Percentiles rank a stretch among this genome's conserved stretches.
These are phyloP conservation scores for Cladobotryum protrusum DNA, from an alignment of 2,329 filamentous ascomycete species.

Conservation along the genomic window DNA sequence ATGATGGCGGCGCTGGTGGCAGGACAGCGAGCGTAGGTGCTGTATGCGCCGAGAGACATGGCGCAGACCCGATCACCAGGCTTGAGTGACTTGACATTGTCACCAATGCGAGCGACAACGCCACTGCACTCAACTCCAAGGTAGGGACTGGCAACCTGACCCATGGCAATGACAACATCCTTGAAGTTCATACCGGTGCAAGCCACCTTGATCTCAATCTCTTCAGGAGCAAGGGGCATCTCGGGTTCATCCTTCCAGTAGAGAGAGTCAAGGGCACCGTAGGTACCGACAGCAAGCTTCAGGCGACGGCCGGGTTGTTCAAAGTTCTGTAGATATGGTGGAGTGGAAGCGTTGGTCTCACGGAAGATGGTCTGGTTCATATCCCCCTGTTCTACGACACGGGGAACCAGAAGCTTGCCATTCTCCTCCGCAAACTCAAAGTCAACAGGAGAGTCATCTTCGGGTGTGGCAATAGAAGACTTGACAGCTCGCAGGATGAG, in stretches of 20 bases:
- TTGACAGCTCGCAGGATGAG: slow-evolving; percentile 26
- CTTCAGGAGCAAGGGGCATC: slow-evolving; percentile 25
- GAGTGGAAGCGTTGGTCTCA: slow-evolving; percentile 18
- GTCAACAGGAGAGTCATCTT: slow-evolving; percentile 18
- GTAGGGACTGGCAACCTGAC: slow-evolving; percentile 28
- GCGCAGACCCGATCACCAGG: slow-evolving; percentile 69
- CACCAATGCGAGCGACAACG: slow-evolving; percentile 45
- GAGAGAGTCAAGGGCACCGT: slow-evolving; percentile 33
- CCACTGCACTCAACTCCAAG: slow-evolving; percentile 37
- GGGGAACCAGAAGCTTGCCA: slow-evolving; percentile 23
- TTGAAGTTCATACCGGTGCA: slow-evolving; percentile 40
- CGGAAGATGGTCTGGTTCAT: slow-evolving; percentile 24
- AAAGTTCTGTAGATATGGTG: slow-evolving; percentile 32
- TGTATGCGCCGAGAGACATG: slow-evolving; percentile 28
- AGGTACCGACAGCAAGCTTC: slow-evolving; percentile 33
- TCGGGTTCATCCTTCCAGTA: slow-evolving; percentile 33
- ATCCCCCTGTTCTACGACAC: slow-evolving; percentile 20
- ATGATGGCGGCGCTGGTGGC: slow-evolving; percentile 31
- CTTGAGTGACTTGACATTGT: slow-evolving; percentile 53
- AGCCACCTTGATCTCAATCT: slow-evolving; percentile 38
- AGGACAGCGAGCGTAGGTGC: slow-evolving; percentile 27
- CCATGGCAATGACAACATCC: slow-evolving; percentile 40
- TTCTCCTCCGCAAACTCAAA: slow-evolving; percentile 25
- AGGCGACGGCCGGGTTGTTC: slow-evolving; percentile 26
- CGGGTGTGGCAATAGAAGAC: slow-evolving; percentile 14